phyloP scores from a whole-genome alignment of 2,329 filamentous ascomycete genomes.

The Emmonsiellopsis sp. region DNA sequence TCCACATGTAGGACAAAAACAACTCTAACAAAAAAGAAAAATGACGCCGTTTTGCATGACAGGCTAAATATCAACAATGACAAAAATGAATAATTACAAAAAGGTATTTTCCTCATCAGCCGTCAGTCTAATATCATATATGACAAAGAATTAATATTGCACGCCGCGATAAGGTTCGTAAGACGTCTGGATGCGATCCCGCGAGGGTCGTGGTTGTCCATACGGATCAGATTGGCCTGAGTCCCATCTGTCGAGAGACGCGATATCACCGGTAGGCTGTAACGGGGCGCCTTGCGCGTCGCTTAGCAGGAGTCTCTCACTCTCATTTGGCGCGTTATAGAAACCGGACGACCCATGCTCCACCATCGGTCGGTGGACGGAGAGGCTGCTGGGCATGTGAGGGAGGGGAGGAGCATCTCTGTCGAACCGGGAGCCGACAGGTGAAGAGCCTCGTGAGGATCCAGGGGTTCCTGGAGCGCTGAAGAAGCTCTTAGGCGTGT shows the following conservation, averaged over 20 bases:
- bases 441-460: constrained; percentile 33
- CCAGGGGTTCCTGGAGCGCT: constrained; percentile 27
- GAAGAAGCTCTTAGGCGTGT: constrained; percentile 30
- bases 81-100: neutral
- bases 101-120: too few relatives aligned
- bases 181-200: constrained; percentile 1
- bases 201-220: neutral
- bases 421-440: constrained; percentile 22
- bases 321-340: constrained; percentile 31
- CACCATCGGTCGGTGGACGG: constrained; percentile 7
- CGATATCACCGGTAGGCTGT: constrained; percentile 8
- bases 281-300: constrained; percentile 25
- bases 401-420: too few relatives aligned
- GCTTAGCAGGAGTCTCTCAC: constrained; percentile 28
- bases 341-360: constrained; percentile 17
- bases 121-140: neutral
- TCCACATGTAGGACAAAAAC: too few relatives aligned
- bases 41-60: too few relatives aligned
- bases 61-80: neutral
- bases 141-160: neutral
- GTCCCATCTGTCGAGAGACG: constrained; percentile 27
- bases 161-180: constrained; percentile 12
- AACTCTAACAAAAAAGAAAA: too few relatives aligned
- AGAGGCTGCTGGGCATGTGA: too few relatives aligned
- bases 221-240: constrained; percentile 8